Base-by-base conservation (phyloP, 805 yeast species). In the Kuraishia capsulata region DNA sequence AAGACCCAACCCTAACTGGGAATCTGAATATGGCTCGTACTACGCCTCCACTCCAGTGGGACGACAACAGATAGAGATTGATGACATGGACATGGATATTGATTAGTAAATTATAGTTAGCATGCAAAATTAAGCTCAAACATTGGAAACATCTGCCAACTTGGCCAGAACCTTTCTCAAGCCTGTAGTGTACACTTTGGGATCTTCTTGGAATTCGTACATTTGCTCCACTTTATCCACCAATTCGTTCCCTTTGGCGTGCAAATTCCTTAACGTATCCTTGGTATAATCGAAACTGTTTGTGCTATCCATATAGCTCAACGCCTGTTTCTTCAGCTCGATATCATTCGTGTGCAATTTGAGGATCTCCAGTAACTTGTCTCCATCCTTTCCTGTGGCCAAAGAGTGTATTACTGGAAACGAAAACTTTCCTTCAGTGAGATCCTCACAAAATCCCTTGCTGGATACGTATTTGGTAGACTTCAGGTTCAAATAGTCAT, bases 401-500 rank as follows among this genome's bases (percentile, higher is more conserved):
- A 81, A 57, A 3, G 79, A 69, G 55, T 86, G 92, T 14, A 89
- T 71, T 2, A 89, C 76, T 0, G 96, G 96, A 44, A 85, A 82
- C 1, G 95, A 85, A 42, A 82, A 74, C 57, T 88, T 89, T 0
- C 96, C 96, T 54, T 89, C 96, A 0, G 87, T 76, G 23, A 89
- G 69, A 52, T 89, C 97, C 49, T 89, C 96, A 38, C 86, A 76
- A 44, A 72, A 72, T 2, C 95, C 95, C 67, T 85, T 83, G 52
- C 76, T 77, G 35, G 67, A 61, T n/a, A 62, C 59, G 41, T 76
- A 66, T 9, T 60, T 58, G 19, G 63, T 66, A 37, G 76, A 70
- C 20, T 69, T 67, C 38, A 89, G 58, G 50, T 89, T 89, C 46
- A 83, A 55, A 43, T 79, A 81, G 56, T 89, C 97, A 55, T 89